Conservation (phyloP, 129 eudicot genomes). For the Dittrichia graveolens region DNA sequence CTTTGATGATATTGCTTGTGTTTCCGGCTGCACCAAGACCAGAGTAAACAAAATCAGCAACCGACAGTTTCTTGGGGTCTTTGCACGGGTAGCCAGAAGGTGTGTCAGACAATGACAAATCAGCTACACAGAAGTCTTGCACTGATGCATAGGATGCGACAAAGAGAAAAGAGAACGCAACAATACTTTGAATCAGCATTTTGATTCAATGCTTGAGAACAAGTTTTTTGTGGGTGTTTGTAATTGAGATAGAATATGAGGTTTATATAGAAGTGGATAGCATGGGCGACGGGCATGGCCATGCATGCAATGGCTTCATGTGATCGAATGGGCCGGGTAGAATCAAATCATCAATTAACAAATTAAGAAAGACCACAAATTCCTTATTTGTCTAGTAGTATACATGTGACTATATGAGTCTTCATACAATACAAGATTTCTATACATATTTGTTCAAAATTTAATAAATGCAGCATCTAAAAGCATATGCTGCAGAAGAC, state of each 20-base stretch:
- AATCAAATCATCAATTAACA: slow-evolving; percentile 5
- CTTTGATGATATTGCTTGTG: slow-evolving; percentile 71
- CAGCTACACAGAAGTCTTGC: slow-evolving; percentile 86
- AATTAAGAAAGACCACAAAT: slow-evolving; percentile 40
- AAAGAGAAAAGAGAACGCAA: slow-evolving; percentile 46
- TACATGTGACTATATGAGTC: slow-evolving; percentile 44
- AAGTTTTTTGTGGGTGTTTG: slow-evolving; percentile 1
- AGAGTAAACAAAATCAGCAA: slow-evolving; percentile 57
- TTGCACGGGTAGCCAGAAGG: slow-evolving; percentile 91
- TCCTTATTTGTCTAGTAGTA: slow-evolving; percentile 32
- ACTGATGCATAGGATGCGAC: slow-evolving; percentile 57
- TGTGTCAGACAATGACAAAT: slow-evolving; percentile 40
- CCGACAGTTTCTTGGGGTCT: slow-evolving; percentile 46
- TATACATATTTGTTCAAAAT: slow-evolving; percentile 1
- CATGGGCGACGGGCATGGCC: slow-evolving; percentile 34
- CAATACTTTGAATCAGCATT: slow-evolving; percentile 40
- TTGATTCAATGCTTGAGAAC: not conserved
- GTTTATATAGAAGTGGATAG: slow-evolving; percentile 43
- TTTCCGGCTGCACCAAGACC: slow-evolving; percentile 68
- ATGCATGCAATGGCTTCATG: slow-evolving; percentile 47
- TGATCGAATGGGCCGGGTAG: slow-evolving; percentile 24
- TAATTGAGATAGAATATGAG: slow-evolving; percentile 18
- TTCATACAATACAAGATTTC: slow-evolving; percentile 23
- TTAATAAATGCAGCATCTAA: slow-evolving; percentile 15
- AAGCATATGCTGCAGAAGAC: slow-evolving; percentile 28